phyloP scores from a whole-genome alignment of 257 asterid species.

The Przewalskia tangutica region DNA sequence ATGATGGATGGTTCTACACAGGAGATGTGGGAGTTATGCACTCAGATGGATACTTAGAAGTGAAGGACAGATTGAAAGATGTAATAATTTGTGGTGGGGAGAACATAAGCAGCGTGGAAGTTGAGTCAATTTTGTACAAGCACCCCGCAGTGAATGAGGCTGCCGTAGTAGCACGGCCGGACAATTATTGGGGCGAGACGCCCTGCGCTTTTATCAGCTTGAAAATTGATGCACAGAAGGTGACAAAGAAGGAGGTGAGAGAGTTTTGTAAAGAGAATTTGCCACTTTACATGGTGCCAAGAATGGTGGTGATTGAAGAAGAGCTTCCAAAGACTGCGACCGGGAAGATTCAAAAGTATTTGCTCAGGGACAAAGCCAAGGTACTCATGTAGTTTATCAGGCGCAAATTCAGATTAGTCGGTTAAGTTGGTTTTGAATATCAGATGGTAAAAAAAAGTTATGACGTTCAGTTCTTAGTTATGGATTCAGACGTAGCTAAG shows the following conservation, averaged over 20 bases:
- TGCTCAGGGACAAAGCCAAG: constrained; percentile 32
- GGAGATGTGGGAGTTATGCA: constrained; percentile 51
- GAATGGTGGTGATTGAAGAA: constrained; percentile 27
- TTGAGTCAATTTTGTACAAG: constrained; percentile 33
- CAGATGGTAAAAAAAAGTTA: neutral
- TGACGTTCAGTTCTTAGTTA: neutral
- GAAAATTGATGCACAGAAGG: constrained; percentile 15
- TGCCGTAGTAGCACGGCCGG: constrained; percentile 48
- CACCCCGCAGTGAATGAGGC: constrained; percentile 43
- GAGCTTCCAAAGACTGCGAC: constrained; percentile 51
- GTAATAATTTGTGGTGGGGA: constrained; percentile 46
- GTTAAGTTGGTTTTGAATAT: neutral
- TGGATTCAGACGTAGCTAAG: neutral
- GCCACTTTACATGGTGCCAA: constrained; percentile 50
- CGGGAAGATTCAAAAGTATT: constrained; percentile 38
- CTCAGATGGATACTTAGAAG: constrained; percentile 40
- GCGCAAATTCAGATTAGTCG: neutral
- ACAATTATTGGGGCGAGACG: constrained; percentile 44
- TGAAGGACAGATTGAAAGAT: constrained; percentile 37
- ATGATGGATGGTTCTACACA: constrained; percentile 40
- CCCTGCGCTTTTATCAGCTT: constrained; percentile 41
- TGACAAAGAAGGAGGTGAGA: constrained; percentile 33
- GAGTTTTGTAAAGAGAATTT: constrained; percentile 33
- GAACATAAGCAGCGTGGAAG: constrained; percentile 50
- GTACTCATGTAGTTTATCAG: neutral